Percentiles rank a stretch among this genome's conserved stretches.
Evolutionary conservation across 192 early-diverging fungal genomes (phyloP).

Genomic region (Cetraspora pellucida): DNA sequence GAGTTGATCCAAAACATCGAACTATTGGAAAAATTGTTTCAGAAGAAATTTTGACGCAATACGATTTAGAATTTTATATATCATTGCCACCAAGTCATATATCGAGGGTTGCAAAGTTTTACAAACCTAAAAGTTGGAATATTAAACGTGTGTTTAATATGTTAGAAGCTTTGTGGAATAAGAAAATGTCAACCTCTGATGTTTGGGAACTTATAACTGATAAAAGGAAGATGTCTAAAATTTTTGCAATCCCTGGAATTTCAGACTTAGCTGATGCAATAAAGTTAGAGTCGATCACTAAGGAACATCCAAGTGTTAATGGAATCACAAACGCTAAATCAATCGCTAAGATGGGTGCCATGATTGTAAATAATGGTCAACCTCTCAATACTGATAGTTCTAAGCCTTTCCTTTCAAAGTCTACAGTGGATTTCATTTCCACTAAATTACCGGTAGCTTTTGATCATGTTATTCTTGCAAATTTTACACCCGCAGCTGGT

Average conservation of each 20-base stretch:
- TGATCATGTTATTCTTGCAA: slow-evolving; percentile 35
- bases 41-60: slow-evolving; percentile 57
- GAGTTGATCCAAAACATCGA: slow-evolving; percentile 60
- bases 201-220: too few relatives aligned
- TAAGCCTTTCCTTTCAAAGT: slow-evolving; percentile 29
- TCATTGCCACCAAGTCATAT: too few relatives aligned
- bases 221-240: too few relatives aligned
- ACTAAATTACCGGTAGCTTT: slow-evolving; percentile 30
- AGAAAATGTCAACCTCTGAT: too few relatives aligned
- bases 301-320: slow-evolving; percentile 51
- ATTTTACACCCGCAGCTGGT: slow-evolving; percentile 41
- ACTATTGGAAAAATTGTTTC: slow-evolving; percentile 59
- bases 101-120: too few relatives aligned
- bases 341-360: slow-evolving; percentile 60
- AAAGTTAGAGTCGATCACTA: too few relatives aligned
- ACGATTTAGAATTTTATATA: slow-evolving; percentile 59
- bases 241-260: too few relatives aligned
- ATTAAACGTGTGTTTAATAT: too few relatives aligned
- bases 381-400: slow-evolving; percentile 22
- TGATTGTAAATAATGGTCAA: slow-evolving; percentile 62
- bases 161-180: too few relatives aligned
- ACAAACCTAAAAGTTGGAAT: too few relatives aligned
- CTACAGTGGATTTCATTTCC: slow-evolving; percentile 34
- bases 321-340: slow-evolving; percentile 62
- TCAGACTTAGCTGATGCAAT: too few relatives aligned